Evolutionary conservation across 2,329 filamentous ascomycete genomes (phyloP).

Genomic region (Dothistroma pini): DNA sequence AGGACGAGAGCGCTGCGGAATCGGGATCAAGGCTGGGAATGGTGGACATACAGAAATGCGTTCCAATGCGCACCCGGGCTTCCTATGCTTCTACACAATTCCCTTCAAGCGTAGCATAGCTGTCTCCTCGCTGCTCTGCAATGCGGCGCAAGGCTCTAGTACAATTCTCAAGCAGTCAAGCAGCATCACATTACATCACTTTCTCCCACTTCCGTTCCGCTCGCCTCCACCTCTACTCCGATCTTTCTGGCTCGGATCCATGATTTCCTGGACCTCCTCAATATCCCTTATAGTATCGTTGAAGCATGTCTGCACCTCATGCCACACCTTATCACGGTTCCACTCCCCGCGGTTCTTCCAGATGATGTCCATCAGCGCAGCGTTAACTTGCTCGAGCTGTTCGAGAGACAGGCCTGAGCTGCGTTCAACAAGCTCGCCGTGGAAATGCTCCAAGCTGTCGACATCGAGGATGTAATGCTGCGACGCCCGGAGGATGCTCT

Average conservation of each 20-base stretch:
- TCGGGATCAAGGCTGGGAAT: no score
- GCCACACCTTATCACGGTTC: slow-evolving; percentile 73
- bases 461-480: slow-evolving; percentile 46
- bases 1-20: no score
- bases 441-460: slow-evolving; percentile 54
- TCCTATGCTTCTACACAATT: no score
- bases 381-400: slow-evolving; percentile 90
- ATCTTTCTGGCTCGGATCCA: slow-evolving; percentile 39
- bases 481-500: slow-evolving; percentile 1
- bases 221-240: not conserved
- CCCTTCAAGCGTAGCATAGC: no score
- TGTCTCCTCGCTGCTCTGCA: no score
- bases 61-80: no score
- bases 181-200: no score
- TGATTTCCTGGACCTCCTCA: slow-evolving; percentile 48
- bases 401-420: slow-evolving; percentile 83
- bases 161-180: no score
- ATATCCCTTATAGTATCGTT: slow-evolving; percentile 72
- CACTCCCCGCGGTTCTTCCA: slow-evolving; percentile 77
- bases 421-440: slow-evolving; percentile 59
- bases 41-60: no score
- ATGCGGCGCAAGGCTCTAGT: no score
- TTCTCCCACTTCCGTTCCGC: not conserved
- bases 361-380: slow-evolving; percentile 82
- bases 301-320: slow-evolving; percentile 64